phyloP scores from a whole-genome alignment of 768 basidiomycete genomes.

The Auriscalpium vulgare region DNA sequence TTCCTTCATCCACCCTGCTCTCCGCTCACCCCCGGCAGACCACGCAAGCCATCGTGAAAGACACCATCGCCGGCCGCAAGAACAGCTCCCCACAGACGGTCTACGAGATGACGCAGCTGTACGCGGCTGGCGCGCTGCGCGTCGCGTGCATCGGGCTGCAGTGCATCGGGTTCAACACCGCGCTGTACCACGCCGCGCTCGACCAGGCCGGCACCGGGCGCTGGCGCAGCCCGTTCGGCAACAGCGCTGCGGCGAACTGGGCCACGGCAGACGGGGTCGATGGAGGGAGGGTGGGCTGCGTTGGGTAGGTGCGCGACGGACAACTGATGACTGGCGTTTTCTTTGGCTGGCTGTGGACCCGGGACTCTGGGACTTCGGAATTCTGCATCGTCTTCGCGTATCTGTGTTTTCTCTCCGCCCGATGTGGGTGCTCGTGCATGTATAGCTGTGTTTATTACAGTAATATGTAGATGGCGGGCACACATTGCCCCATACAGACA shows the following conservation, averaged over 20 bases:
- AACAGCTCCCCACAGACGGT: conserved; percentile 72
- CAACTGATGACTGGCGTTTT: no score
- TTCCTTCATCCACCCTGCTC: not conserved
- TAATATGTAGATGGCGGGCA: no score
- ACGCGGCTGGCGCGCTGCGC: conserved; percentile 62
- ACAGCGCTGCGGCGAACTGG: not conserved
- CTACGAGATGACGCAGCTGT: conserved; percentile 69
- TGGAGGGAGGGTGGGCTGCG: no score
- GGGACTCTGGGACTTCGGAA: no score
- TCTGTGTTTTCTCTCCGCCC: no score
- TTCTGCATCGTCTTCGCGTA: no score
- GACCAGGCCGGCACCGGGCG: conserved; percentile 44
- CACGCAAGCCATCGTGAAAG: conserved; percentile 57
- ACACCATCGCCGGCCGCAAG: conserved; percentile 63
- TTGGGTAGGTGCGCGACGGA: no score
- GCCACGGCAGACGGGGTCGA: not conserved
- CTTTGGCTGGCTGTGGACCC: no score
- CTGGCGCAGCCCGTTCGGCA: conserved; percentile 20
- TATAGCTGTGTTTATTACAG: no score
- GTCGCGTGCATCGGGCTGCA: conserved; percentile 68
- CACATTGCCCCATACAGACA: no score
- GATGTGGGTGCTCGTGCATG: no score
- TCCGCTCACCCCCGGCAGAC: conserved; percentile 33
- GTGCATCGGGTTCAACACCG: conserved; percentile 69
- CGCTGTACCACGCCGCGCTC: conserved; percentile 54